Base-by-base conservation (phyloP, 1,284 basidiomycete species). In the Erythrobasidium hasegawianum region DNA sequence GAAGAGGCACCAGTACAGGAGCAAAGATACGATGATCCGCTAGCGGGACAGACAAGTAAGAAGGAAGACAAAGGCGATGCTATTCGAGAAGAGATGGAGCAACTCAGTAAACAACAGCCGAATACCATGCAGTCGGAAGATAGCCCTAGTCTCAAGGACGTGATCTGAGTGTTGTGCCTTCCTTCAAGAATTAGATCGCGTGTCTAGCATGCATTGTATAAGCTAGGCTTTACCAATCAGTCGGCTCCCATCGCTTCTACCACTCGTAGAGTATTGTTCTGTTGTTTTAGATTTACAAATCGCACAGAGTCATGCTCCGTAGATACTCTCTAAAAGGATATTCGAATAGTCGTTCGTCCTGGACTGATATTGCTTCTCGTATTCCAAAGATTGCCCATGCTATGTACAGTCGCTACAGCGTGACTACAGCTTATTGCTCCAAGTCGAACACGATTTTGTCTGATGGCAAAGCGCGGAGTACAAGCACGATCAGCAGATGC, bases 1-100 rank as follows among this genome's bases (percentile, higher is more conserved):
- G 61, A 64, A 39, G 61, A 64, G 41, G 61, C 61, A 16, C 53
- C 53, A 9, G 54, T 57, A 9, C 38, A 55, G 20, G 38, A 43
- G 40, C 52, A 29, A 20, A 27, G 61, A 18, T 20, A 64, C 40
- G 45, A 45, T 20, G 61, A 57, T 45, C 61, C 54, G 16, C 26
- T 57, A n/a, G 20, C 29, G n/a, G 24, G 38, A 40, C 26, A 64
- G 26, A 24, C 13, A n/a, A 9, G 41, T 2, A 20, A 47, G 11
- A 43, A 26, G 41, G 54, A 8, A 20, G 61, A 64, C 27, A 33
- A 47, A 56, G 61, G 61, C 41, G 61, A 64, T 41, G 53, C 20
- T 33, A 53, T 57, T 22, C 41, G 61, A 20, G 53, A 56, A 22
- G 39, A 56, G 24, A 57, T 64, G 61, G 40, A 57, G 61, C 20